A percentile compares a stretch with the other conserved stretches of the same genome.
Evolutionary conservation across 23 red algal genomes (phyloP).

Genomic region (Gracilariopsis chorda): DNA sequence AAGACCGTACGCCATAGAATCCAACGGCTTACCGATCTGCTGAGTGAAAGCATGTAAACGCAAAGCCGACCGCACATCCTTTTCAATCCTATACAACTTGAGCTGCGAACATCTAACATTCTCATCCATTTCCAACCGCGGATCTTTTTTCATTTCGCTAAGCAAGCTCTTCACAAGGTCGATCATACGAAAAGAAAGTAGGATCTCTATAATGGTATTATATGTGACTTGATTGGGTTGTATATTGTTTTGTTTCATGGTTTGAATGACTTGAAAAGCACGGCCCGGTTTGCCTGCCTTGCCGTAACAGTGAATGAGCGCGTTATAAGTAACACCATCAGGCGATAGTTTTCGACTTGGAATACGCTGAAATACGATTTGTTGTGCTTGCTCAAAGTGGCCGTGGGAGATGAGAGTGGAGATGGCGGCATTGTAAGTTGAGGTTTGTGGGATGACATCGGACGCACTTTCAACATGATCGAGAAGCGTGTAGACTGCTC

Average conservation of each 20-base stretch:
- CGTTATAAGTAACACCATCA: slow-evolving; percentile 56
- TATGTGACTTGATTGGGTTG: slow-evolving; percentile 30
- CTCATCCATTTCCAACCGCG: slow-evolving; percentile 13
- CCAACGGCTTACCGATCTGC: not conserved
- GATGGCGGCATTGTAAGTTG: slow-evolving; percentile 27
- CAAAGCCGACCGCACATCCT: not conserved
- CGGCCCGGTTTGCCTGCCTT: not conserved
- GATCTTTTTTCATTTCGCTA: not conserved
- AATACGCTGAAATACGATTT: slow-evolving; percentile 1
- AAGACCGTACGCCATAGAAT: slow-evolving; percentile 13
- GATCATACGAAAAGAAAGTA: not conserved
- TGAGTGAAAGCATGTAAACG: not conserved
- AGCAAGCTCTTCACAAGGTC: not conserved
- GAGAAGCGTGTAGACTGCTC: not conserved
- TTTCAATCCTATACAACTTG: not conserved
- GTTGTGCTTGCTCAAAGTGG: not conserved
- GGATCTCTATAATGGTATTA: not conserved
- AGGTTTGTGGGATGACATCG: not conserved
- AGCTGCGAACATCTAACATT: not conserved
- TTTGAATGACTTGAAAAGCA: slow-evolving; percentile 7
- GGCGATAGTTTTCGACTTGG: not conserved
- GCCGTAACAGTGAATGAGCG: slow-evolving; percentile 33
- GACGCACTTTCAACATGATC: not conserved
- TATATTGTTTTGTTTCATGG: slow-evolving; percentile 39
- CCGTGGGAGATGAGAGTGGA: not conserved